phyloP scores from a whole-genome alignment of 306 rosid genomes.

The Ormosia semicastrata region DNA sequence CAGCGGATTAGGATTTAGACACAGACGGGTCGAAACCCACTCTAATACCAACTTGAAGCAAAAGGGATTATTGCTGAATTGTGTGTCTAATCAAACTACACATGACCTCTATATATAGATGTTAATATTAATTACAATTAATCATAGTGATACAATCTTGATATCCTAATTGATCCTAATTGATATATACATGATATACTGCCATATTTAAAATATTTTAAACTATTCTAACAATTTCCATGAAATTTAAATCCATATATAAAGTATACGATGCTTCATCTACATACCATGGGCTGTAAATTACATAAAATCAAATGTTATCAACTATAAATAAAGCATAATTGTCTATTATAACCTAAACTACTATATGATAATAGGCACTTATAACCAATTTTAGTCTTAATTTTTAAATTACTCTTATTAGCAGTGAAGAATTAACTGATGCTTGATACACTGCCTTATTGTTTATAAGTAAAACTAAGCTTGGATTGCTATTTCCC shows the following conservation, averaged over 20 bases:
- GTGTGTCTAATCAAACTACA: too few relatives aligned
- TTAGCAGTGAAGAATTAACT: not conserved
- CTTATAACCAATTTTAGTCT: not conserved
- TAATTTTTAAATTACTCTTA: not conserved
- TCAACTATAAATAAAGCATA: not conserved
- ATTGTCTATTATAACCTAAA: conserved; percentile 3
- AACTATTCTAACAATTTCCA: too few relatives aligned
- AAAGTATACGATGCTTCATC: not conserved
- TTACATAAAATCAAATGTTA: not conserved
- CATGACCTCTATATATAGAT: too few relatives aligned
- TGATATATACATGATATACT: too few relatives aligned
- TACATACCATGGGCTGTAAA: not conserved
- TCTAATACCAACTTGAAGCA: too few relatives aligned
- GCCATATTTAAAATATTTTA: too few relatives aligned
- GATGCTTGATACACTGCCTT: conserved; percentile 4
- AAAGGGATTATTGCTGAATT: too few relatives aligned
- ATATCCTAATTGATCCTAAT: too few relatives aligned
- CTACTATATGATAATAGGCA: not conserved
- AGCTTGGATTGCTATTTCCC: not conserved
- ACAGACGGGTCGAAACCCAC: too few relatives aligned
- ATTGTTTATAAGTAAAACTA: not conserved
- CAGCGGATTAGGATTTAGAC: too few relatives aligned
- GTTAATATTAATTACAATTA: too few relatives aligned
- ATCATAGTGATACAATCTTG: too few relatives aligned
- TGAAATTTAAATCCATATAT: not conserved